These are phyloP conservation scores for Annona cherimola DNA, from an alignment of 164 flowering plant species.

Conservation along the genomic window DNA sequence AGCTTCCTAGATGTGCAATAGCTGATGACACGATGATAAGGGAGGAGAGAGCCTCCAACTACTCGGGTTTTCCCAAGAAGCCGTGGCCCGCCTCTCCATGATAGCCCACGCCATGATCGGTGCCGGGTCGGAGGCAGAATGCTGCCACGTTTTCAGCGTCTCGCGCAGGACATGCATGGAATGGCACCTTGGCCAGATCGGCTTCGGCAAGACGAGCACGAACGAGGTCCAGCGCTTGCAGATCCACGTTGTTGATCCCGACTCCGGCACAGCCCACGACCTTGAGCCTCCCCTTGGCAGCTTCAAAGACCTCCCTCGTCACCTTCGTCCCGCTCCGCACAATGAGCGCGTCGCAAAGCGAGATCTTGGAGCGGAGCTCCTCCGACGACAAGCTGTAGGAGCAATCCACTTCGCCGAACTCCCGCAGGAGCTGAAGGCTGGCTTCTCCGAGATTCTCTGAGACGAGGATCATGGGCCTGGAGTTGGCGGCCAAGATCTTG, in stretches of 20 bases:
- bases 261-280: slow-evolving; percentile 96
- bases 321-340: slow-evolving; percentile 93
- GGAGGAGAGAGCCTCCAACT: no score
- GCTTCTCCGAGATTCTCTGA: slow-evolving; percentile 86
- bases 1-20: no score
- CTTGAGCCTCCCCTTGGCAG: slow-evolving; percentile 62
- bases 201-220: no score
- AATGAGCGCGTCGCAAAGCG: slow-evolving; percentile 66
- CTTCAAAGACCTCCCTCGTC: slow-evolving; percentile 68
- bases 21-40: no score
- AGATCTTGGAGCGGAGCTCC: slow-evolving; percentile 55
- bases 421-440: slow-evolving; percentile 50
- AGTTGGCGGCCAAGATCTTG: background rate
- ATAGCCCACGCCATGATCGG: no score
- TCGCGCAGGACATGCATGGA: no score
- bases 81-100: no score
- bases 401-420: slow-evolving; percentile 63
- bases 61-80: no score
- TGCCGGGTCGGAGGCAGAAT: no score
- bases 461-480: slow-evolving; percentile 60
- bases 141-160: no score
- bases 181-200: no score
- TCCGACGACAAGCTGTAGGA: slow-evolving; percentile 55
- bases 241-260: slow-evolving; percentile 92
- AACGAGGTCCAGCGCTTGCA: no score